Evolutionary conservation across 1,139 yeast genomes (phyloP).

Genomic region (Sugiyamaella castrensis): DNA sequence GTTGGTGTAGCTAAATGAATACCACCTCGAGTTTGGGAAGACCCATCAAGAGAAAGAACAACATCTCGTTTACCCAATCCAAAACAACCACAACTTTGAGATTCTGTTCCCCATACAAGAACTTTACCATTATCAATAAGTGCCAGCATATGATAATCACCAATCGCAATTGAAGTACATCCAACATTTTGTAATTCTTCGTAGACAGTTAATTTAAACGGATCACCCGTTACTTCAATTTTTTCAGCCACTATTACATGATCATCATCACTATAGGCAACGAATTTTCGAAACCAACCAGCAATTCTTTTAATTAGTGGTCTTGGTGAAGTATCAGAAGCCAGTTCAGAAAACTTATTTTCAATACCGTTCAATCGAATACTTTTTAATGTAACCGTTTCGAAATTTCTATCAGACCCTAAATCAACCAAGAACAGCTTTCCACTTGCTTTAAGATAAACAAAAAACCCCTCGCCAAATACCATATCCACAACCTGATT

Average conservation of each 20-base stretch:
- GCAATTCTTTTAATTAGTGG: constrained; percentile 45
- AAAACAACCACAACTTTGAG: constrained; percentile 61
- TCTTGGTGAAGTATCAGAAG: constrained; percentile 10
- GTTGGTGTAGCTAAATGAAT: constrained; percentile 47
- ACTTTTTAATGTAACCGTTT: background rate
- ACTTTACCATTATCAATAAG: constrained; percentile 57
- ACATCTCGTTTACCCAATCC: constrained; percentile 55
- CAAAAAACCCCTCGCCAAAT: constrained; percentile 50
- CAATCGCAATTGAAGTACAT: constrained; percentile 59
- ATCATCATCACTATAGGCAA: constrained; percentile 52
- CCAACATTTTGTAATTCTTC: constrained; percentile 50
- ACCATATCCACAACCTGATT: constrained; percentile 51
- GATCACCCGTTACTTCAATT: constrained; percentile 15
- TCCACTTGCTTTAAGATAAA: constrained; percentile 50
- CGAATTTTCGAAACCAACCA: constrained; percentile 52
- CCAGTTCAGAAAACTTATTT: constrained; percentile 23
- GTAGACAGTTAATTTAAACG: constrained; percentile 35
- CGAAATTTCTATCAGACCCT: background rate
- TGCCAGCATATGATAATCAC: constrained; percentile 73
- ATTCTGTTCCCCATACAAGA: constrained; percentile 71
- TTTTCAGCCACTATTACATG: constrained; percentile 40
- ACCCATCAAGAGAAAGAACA: constrained; percentile 31
- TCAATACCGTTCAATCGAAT: constrained; percentile 3
- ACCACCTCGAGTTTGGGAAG: constrained; percentile 40
- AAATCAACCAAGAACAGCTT: constrained; percentile 43